Percentiles rank a stretch among this genome's conserved stretches.
These are phyloP conservation scores for Mycena floridula DNA, from an alignment of 768 basidiomycete genomes.

Conservation along the genomic window DNA sequence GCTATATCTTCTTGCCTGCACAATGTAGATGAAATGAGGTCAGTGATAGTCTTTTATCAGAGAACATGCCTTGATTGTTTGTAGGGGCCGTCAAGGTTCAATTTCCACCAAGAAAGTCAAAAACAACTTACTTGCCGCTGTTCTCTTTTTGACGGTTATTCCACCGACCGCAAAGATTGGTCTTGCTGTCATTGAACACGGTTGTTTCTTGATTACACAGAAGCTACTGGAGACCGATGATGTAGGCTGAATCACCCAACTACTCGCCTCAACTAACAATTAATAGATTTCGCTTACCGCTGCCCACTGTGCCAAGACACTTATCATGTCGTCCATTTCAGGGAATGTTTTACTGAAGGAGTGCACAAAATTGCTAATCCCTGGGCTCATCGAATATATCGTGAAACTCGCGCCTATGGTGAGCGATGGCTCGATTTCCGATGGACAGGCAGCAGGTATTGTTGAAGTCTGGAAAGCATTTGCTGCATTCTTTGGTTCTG, in stretches of 20 bases:
- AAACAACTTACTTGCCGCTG: constrained; percentile 82
- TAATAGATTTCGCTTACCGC: constrained; percentile 75
- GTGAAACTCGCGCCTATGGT: constrained; percentile 59
- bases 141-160: constrained; percentile 77
- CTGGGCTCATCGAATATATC: constrained; percentile 76
- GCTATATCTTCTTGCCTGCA: constrained; percentile 79
- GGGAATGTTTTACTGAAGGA: constrained; percentile 64
- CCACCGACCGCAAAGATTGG: constrained; percentile 65
- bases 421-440: constrained; percentile 50
- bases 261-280: neutral
- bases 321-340: constrained; percentile 64
- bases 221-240: constrained; percentile 67
- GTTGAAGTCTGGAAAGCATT: constrained; percentile 84
- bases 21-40: constrained; percentile 93
- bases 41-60: constrained; percentile 13
- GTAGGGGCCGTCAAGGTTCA: constrained; percentile 72
- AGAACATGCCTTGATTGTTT: neutral
- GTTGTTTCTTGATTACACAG: constrained; percentile 79
- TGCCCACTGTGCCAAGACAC: constrained; percentile 83
- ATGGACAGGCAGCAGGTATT: constrained; percentile 54
- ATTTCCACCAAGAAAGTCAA: constrained; percentile 81
- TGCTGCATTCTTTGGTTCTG: constrained; percentile 49
- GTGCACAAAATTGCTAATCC: constrained; percentile 67
- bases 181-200: constrained; percentile 72
- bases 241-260: constrained; percentile 32